These are phyloP conservation scores for Ceriops zippeliana DNA, from an alignment of 345 rosid genomes.

Conservation along the genomic window DNA sequence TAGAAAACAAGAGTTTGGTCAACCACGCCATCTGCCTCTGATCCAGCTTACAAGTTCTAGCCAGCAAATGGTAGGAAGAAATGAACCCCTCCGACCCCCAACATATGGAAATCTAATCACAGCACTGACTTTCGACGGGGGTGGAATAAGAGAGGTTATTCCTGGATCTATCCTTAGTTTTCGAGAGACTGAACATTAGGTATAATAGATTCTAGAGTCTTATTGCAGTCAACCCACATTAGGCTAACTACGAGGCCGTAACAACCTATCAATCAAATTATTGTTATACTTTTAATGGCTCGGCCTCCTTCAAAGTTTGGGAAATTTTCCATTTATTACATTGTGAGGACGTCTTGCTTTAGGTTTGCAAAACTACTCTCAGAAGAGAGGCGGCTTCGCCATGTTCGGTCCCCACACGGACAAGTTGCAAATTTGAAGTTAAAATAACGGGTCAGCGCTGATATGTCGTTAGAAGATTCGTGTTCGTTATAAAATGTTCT, in stretches of 20 bases:
- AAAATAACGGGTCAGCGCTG: background rate
- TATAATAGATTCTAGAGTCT: background rate
- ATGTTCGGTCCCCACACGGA: conserved; percentile 4
- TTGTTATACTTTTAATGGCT: no score
- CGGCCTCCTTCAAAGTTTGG: no score
- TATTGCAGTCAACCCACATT: no score
- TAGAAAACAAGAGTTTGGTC: background rate
- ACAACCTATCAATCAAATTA: conserved; percentile 1
- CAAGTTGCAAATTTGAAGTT: background rate
- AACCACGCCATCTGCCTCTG: background rate
- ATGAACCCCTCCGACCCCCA: conserved; percentile 23
- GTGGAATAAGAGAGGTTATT: conserved; percentile 44
- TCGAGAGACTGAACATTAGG: conserved; percentile 38
- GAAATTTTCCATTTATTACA: no score
- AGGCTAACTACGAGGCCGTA: conserved; percentile 12
- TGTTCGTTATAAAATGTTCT: no score
- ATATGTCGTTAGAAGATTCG: background rate
- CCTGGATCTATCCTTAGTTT: conserved; percentile 33
- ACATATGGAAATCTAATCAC: conserved; percentile 34
- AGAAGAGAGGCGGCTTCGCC: conserved; percentile 25
- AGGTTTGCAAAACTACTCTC: conserved; percentile 30
- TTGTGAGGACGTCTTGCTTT: background rate
- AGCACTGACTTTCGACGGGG: conserved; percentile 49
- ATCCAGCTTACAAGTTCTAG: no score
- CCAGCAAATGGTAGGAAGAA: no score